Evolutionary conservation across 129 eudicot genomes (phyloP).

Genomic region (Pseudognaphalium luteoalbum): DNA sequence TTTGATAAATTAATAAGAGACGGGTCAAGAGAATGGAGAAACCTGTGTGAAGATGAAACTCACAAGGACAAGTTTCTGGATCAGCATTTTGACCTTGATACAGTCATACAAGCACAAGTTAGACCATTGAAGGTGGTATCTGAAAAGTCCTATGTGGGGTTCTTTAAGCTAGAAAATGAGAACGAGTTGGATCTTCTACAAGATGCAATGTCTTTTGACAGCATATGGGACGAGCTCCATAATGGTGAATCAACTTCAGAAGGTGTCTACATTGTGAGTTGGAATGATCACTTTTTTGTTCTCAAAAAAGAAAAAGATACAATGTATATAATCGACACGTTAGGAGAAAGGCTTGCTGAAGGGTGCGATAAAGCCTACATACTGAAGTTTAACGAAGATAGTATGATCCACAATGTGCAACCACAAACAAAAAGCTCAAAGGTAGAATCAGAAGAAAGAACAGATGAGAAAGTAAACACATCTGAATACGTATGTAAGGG

Average conservation of each 20-base stretch:
- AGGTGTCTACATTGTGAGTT: constrained; percentile 53
- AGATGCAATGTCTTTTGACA: constrained; percentile 62
- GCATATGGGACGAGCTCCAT: constrained; percentile 52
- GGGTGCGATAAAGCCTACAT: constrained; percentile 62
- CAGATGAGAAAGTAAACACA: constrained; percentile 18
- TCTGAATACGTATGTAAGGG: constrained; percentile 39
- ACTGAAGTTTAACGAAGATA: constrained; percentile 46
- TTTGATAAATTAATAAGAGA: constrained; percentile 52
- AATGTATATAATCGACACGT: constrained; percentile 49
- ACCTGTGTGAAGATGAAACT: constrained; percentile 44
- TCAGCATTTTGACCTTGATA: constrained; percentile 63
- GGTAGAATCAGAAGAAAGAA: constrained; percentile 26
- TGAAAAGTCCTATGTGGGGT: constrained; percentile 54
- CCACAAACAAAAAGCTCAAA: constrained; percentile 28
- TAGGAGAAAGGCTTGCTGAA: constrained; percentile 61
- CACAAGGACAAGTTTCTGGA: constrained; percentile 45
- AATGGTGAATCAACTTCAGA: constrained; percentile 29
- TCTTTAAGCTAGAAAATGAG: constrained; percentile 51
- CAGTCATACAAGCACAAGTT: constrained; percentile 50
- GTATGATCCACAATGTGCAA: constrained; percentile 36
- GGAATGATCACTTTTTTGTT: constrained; percentile 66
- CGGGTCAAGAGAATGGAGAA: constrained; percentile 59
- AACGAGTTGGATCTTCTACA: constrained; percentile 40
- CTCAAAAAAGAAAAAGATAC: constrained; percentile 42
- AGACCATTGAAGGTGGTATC: constrained; percentile 48